phyloP scores from a whole-genome alignment of 75 land plant species.

The Sequoia sempervirens region DNA sequence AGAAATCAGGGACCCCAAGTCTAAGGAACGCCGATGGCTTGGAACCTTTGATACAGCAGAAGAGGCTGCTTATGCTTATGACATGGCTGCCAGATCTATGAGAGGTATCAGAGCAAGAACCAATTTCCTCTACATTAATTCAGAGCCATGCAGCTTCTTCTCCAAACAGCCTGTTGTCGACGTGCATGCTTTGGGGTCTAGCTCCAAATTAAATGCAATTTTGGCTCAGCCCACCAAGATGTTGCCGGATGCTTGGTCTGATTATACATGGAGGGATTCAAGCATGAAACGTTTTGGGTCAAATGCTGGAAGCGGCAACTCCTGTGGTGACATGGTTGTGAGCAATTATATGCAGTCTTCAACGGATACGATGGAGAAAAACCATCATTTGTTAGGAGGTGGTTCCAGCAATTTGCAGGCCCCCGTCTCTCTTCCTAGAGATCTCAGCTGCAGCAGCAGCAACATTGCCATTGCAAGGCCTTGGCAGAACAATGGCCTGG shows the following conservation, averaged over 20 bases:
- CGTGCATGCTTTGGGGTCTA: background rate
- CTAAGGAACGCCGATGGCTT: slow-evolving; percentile 62
- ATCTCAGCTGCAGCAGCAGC: background rate
- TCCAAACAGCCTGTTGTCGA: slow-evolving; percentile 5
- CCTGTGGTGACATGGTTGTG: background rate
- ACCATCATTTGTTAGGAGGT: background rate
- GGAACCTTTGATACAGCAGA: slow-evolving; percentile 80
- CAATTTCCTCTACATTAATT: slow-evolving; percentile 46
- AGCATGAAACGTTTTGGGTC: background rate
- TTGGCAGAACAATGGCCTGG: background rate
- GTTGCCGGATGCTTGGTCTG: background rate
- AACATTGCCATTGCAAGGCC: background rate
- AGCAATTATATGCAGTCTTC: background rate
- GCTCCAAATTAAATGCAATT: background rate
- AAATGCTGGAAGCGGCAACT: background rate
- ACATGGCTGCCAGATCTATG: slow-evolving; percentile 60
- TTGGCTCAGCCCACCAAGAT: background rate
- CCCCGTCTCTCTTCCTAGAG: slow-evolving; percentile 10
- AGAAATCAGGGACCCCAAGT: slow-evolving; percentile 58
- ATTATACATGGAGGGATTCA: background rate
- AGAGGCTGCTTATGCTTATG: slow-evolving; percentile 61
- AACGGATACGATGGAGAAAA: background rate
- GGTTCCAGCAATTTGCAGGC: background rate
- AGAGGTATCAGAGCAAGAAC: slow-evolving; percentile 58
- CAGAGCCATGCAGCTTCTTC: slow-evolving; percentile 7